These are phyloP conservation scores for Saccharomycopsis sp. DNA, from an alignment of 805 yeast genomes.

Conservation along the genomic window DNA sequence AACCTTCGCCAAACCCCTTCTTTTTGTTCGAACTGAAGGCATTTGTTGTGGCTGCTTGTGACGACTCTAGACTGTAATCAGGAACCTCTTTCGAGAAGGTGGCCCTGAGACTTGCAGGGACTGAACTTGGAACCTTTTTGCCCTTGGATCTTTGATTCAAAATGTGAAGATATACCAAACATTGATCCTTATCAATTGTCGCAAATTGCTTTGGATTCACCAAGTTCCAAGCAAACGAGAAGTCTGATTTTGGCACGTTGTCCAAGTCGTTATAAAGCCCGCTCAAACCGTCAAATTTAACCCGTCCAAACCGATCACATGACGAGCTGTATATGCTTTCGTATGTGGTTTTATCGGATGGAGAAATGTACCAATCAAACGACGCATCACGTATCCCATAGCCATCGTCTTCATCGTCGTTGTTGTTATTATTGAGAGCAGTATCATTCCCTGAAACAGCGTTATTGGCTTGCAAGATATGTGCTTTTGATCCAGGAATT, in stretches of 20 bases:
- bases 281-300: constrained; percentile 63
- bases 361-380: constrained; percentile 96
- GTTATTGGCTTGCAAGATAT: constrained; percentile 74
- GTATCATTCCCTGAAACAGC: constrained; percentile 49
- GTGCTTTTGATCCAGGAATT: constrained; percentile 83
- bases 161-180: constrained; percentile 81
- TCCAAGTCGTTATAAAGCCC: constrained; percentile 62
- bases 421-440: constrained; percentile 28
- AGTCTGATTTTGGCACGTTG: constrained; percentile 76
- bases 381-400: constrained; percentile 53
- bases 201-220: constrained; percentile 86
- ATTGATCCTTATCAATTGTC: constrained; percentile 90
- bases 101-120: constrained; percentile 89
- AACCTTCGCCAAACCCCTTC: constrained; percentile 46
- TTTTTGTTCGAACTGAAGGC: constrained; percentile 24
- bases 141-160: constrained; percentile 79
- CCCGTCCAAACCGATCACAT: constrained; percentile 73
- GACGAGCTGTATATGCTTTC: constrained; percentile 70
- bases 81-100: constrained; percentile 84
- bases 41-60: constrained; percentile 34
- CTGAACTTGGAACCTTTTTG: constrained; percentile 81
- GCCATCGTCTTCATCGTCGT: constrained; percentile 54
- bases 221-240: constrained; percentile 88
- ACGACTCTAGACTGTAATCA: constrained; percentile 56
- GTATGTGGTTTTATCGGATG: constrained; percentile 72